Base-by-base conservation (phyloP, 495 filamentous ascomycete genomes). In the Parmelia sp. region DNA sequence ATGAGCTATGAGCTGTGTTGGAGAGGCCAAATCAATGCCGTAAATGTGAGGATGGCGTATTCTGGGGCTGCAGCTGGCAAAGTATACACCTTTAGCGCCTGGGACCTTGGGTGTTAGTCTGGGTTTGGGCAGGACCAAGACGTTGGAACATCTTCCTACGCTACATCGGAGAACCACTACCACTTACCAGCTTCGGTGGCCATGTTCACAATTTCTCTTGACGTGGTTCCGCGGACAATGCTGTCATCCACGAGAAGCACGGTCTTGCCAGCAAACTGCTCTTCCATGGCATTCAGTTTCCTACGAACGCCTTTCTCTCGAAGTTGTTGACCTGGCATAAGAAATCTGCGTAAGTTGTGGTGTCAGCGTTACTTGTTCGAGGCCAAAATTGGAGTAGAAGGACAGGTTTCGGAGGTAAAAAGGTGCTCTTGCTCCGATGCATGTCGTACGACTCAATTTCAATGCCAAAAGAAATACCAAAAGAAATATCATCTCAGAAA, bases 211-310 rank as follows among this genome's bases (percentile, higher is more conserved):
- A 44, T 97, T 31, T 98, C 40, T 97, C 94, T 31, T 89, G 78
- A 66, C 86, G 93, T 97, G 9, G 91, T 98, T 60, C 94, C 94
- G 14, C 93, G 85, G 12, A 97, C 93, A 65, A 97, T 94, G 71
- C 88, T 91, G 75, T 97, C 93, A 68, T 97, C 93, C 4, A 97
- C 89, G 91, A 86, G 70, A 88, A 94, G 10, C 11, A 98, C 90
- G 67, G 88, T 90, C 68, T 88, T 85, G 63, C 84, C 29, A 95
- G 80, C 76, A 37, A 98, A 97, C 73, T 97, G 91, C 37, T 88
- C 85, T 84, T 79, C 96, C 64, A 69, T 69, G 8, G 66, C 66
- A 25, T 60, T 71, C 17, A 71, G 53, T 55, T 71, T 71, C 35
- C 66, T 42, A 14, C 67, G 35, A 29, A 71, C 69, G 61, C 81